These are phyloP conservation scores for Cladosporium sp. DNA, from an alignment of 2,329 filamentous ascomycete genomes.

Conservation along the genomic window DNA sequence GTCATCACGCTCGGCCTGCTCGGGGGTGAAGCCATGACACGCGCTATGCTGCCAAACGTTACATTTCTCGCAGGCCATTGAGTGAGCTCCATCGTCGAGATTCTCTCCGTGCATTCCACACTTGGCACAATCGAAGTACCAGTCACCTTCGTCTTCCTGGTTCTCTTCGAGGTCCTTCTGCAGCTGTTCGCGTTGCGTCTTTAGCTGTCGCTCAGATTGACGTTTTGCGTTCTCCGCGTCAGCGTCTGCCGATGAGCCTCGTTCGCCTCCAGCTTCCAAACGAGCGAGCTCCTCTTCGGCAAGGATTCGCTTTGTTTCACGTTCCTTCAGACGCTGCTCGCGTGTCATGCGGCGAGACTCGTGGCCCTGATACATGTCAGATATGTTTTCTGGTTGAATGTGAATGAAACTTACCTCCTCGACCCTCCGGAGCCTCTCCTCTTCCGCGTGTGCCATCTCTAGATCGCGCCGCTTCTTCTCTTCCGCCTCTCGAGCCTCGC, in stretches of 20 bases:
- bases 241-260: conserved; percentile 32
- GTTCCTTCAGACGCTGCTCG: conserved; percentile 81
- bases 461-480: conserved; percentile 66
- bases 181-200: conserved; percentile 77
- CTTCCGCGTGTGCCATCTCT: conserved; percentile 59
- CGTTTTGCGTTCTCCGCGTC: conserved; percentile 53
- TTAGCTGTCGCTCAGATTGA: conserved; percentile 76
- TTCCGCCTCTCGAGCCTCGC: conserved; percentile 69
- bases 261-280: conserved; percentile 60
- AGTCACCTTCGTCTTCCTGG: conserved; percentile 71
- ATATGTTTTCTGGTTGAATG: not conserved
- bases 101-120: conserved; percentile 90
- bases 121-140: conserved; percentile 88
- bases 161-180: conserved; percentile 74
- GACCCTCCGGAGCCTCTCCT: conserved; percentile 48
- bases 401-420: conserved; percentile 22
- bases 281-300: conserved; percentile 81
- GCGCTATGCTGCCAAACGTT: conserved; percentile 97
- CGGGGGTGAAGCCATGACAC: conserved; percentile 77
- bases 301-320: conserved; percentile 77
- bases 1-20: conserved; percentile 77
- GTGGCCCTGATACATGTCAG: conserved; percentile 58
- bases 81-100: conserved; percentile 86
- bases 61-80: conserved; percentile 89
- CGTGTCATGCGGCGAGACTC: conserved; percentile 79